Percentiles rank a stretch among this genome's conserved stretches.
These are phyloP conservation scores for Aspergillus hiratsukae DNA, from an alignment of 2,329 filamentous ascomycete genomes.

Conservation along the genomic window DNA sequence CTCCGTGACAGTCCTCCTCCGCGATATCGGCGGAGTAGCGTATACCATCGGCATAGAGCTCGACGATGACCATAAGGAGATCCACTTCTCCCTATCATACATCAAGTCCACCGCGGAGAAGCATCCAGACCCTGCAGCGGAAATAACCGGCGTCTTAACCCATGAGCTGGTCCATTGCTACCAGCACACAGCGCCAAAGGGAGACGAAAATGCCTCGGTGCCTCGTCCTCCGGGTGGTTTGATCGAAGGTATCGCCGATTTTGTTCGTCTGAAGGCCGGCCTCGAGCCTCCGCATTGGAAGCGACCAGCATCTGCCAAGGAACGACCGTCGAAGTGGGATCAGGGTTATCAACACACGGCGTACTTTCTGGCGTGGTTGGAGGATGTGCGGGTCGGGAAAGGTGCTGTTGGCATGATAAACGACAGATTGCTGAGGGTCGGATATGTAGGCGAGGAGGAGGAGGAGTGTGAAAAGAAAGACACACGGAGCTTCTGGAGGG, in stretches of 20 bases:
- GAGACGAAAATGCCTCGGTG: slow-evolving; percentile 6
- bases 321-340: slow-evolving; percentile 67
- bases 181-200: slow-evolving; percentile 65
- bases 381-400: slow-evolving; percentile 62
- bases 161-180: slow-evolving; percentile 96
- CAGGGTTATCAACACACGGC: slow-evolving; percentile 85
- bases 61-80: slow-evolving; percentile 85
- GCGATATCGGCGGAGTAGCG: slow-evolving; percentile 76
- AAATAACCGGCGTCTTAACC: slow-evolving; percentile 77
- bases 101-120: slow-evolving; percentile 42
- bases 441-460: slow-evolving; percentile 31
- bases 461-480: slow-evolving; percentile 5
- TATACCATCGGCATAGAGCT: slow-evolving; percentile 79
- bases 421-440: slow-evolving; percentile 32
- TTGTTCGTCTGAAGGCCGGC: slow-evolving; percentile 71
- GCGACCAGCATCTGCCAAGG: slow-evolving; percentile 41
- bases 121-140: slow-evolving; percentile 38
- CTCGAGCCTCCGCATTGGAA: slow-evolving; percentile 83
- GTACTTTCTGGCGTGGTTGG: slow-evolving; percentile 85
- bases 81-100: slow-evolving; percentile 79
- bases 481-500: slow-evolving; percentile 29
- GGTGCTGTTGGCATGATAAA: slow-evolving; percentile 59
- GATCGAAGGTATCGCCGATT: slow-evolving; percentile 90
- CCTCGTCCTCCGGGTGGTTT: slow-evolving; percentile 61
- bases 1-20: slow-evolving; percentile 78